Base-by-base conservation (phyloP, 2,329 filamentous ascomycete genomes). In the Boeremia lycopersici region DNA sequence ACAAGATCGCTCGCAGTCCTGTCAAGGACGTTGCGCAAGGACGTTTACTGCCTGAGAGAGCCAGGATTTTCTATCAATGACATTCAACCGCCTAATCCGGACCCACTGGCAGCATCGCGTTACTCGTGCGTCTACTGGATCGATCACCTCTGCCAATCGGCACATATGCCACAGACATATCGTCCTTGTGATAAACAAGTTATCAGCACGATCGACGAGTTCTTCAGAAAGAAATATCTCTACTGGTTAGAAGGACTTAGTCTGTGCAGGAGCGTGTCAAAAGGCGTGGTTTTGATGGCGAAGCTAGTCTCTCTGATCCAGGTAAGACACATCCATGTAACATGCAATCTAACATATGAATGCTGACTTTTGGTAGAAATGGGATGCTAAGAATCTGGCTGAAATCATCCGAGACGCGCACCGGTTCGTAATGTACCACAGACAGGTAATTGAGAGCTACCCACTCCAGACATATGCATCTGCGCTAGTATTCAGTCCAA, bases 391-490 rank as follows among this genome's bases (percentile, higher is more conserved):
- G 15, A 4, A 46, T 23, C 43, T 46, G 28, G 17, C 31, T 36
- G 28, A 36, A 12, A 31, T 46, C 33, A 3, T 36, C 8, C 11
- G 36, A 17, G 33, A 46, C 36, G 43, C 43, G 8, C 6, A 13
- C 31, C 31, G 33, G 17, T 46, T 44, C 42, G 50, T 68, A 33
- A 62, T 63, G 54, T 67, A 60, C 28, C 26, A 58, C 65, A 53
- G 62, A 57, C 33, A 15, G 31, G 17, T 42, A 39, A 43, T 68
- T 69, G 26, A 59, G 63, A 49, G 51, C 40, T 33, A 53, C 23
- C 64, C 65, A 48, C 57, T 70, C 13, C 66, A 71, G 33, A 19
- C 50, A 52, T 70, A 70, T 54, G 51, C 46, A 34, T 65, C 65
- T 38, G 62, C 60, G 8, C 58, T 70, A 1, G 31, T 65, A 40